Evolutionary conservation across 2,329 filamentous ascomycete genomes (phyloP), one percentile per base, ranked within the genome.

Genomic region (Teratosphaeria gauchensis): DNA sequence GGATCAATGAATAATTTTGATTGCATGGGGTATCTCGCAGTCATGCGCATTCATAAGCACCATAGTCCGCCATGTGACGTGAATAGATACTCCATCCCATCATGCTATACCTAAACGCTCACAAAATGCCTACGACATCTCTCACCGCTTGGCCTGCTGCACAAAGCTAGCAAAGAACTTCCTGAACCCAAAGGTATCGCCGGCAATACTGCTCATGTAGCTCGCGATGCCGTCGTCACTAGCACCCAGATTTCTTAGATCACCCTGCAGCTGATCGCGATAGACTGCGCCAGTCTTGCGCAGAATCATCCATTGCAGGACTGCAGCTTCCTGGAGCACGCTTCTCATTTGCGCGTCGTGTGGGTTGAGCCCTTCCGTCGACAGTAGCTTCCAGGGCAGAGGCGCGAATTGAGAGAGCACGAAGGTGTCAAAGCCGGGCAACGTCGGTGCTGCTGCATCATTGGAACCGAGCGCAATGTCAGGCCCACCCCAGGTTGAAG

Each of bases 401-500:
- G 89, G 83, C 59, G 95, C 92, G 76, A 99, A 96, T 24, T 88
- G 84, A 51, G 89, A 84, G 59, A 97, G 88, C 74, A 96, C 88
- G 75, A 96, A 97, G 58, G 84, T 82, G 66, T 96, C 91, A 71
- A 99, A 99, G 6, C 94, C 92, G 1, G 92, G 89, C 31, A 99
- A 73, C 2, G 74, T 73, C 3, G 78, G 75, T 3, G 84, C 77
- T 1, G 79, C 78, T 3, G 78, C 75, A 11, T 77, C 78, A 0
- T 82, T 75, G 4, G 80, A 75, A 2, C 80, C 80, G 59, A 14
- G 79, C 76, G 57, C 64, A 52, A 84, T 75, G 63, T 95, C 90
- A 1, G 90, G 89, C 0, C 92, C 94, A 59, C 94, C 92, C 92
- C 94, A 99, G 48, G 91, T 85, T 32, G 82, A 79, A 8, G 87